These are phyloP conservation scores for Metschnikowia drakensbergensis DNA, from an alignment of 805 yeast species.

Conservation along the genomic window DNA sequence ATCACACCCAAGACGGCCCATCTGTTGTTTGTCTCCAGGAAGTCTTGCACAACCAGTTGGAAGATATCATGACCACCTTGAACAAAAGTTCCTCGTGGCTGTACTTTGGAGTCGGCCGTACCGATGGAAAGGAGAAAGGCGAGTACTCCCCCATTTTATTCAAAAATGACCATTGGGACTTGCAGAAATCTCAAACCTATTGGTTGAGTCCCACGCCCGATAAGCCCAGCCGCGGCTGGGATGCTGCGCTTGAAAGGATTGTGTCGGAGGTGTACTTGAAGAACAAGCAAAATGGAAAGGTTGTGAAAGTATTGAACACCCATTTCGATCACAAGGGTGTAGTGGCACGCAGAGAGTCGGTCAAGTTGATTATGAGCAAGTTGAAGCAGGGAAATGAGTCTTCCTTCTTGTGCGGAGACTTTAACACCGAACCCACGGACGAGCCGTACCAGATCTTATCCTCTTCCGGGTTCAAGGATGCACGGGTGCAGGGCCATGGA, in stretches of 20 bases:
- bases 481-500: constrained; percentile 26
- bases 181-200: constrained; percentile 29
- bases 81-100: constrained; percentile 28
- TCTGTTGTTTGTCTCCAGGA: constrained; percentile 42
- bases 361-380: constrained; percentile 36
- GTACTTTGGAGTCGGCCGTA: constrained; percentile 24
- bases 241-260: constrained; percentile 39
- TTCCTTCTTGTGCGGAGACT: constrained; percentile 40
- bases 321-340: constrained; percentile 42
- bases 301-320: constrained; percentile 36
- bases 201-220: constrained; percentile 42
- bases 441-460: constrained; percentile 40
- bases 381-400: constrained; percentile 34
- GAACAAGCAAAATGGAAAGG: constrained; percentile 20
- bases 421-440: constrained; percentile 40
- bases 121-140: constrained; percentile 13
- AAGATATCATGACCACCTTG: constrained; percentile 27
- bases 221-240: constrained; percentile 40
- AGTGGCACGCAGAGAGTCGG: constrained; percentile 33
- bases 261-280: constrained; percentile 37
- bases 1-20: constrained; percentile 28
- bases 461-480: constrained; percentile 36
- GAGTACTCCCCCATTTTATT: constrained; percentile 34
- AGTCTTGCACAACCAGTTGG: constrained; percentile 33
- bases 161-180: constrained; percentile 29